Percentiles rank a stretch among this genome's conserved stretches.
Evolutionary conservation across 208 protist species (phyloP).

Genomic region (Wallacemonas rigidus): DNA sequence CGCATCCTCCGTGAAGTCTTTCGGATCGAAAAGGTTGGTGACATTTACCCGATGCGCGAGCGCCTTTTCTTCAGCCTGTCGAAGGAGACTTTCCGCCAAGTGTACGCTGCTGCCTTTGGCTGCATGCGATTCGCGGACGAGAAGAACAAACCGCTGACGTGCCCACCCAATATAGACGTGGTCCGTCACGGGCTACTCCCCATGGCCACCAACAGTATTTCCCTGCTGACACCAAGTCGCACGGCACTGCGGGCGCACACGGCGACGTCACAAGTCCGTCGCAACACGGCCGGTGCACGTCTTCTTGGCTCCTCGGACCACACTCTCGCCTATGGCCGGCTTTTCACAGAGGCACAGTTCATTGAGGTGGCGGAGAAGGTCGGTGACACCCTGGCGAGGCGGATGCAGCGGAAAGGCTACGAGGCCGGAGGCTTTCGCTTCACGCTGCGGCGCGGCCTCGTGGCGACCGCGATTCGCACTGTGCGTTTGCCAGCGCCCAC

Average conservation of each 20-base stretch:
- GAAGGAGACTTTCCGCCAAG: slow-evolving; percentile 38
- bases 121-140: slow-evolving; percentile 58
- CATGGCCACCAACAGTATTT: slow-evolving; percentile 42
- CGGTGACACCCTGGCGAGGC: slow-evolving; percentile 19
- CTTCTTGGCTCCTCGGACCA: background rate
- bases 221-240: slow-evolving; percentile 32
- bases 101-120: slow-evolving; percentile 48
- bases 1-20: slow-evolving; percentile 57
- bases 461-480: background rate
- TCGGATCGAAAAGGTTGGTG: slow-evolving; percentile 52
- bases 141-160: slow-evolving; percentile 29
- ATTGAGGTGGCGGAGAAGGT: slow-evolving; percentile 26
- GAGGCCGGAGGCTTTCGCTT: slow-evolving; percentile 29
- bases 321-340: slow-evolving; percentile 50
- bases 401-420: slow-evolving; percentile 32
- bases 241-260: slow-evolving; percentile 18
- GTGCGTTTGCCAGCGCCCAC: slow-evolving; percentile 17
- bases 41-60: slow-evolving; percentile 40
- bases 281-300: background rate
- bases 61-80: slow-evolving; percentile 61
- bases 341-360: slow-evolving; percentile 59
- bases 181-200: slow-evolving; percentile 11
- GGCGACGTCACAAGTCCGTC: background rate
- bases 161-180: slow-evolving; percentile 24
- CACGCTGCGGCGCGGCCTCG: slow-evolving; percentile 21